Conservation (phyloP, 495 filamentous ascomycete genomes). For the Penicillium chermesinum region DNA sequence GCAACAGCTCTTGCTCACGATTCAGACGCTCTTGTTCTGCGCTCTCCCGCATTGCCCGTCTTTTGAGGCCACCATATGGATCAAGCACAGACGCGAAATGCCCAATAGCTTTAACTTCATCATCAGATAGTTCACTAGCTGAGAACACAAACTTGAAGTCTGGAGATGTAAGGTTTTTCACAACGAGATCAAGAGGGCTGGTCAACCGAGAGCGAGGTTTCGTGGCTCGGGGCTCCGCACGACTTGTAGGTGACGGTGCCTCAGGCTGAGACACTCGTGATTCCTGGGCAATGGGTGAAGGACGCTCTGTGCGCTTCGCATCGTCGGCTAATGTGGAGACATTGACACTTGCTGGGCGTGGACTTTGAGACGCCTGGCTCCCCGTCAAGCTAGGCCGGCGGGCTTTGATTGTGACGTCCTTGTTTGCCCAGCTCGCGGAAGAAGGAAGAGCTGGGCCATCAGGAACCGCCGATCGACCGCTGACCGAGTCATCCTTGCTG, state of each 20-base stretch:
- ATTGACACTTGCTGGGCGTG: slow-evolving; percentile 59
- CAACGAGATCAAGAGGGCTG: slow-evolving; percentile 38
- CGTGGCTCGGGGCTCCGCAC: slow-evolving; percentile 3
- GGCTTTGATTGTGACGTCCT: slow-evolving; percentile 62
- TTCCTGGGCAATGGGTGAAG: slow-evolving; percentile 22
- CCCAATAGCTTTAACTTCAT: slow-evolving; percentile 51
- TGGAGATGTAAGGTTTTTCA: slow-evolving; percentile 52
- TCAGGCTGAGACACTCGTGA: slow-evolving; percentile 21
- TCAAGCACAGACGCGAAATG: slow-evolving; percentile 79
- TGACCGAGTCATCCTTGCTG: slow-evolving; percentile 69
- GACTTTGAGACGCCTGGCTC: slow-evolving; percentile 75
- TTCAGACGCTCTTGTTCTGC: slow-evolving; percentile 57
- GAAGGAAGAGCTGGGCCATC: slow-evolving; percentile 87
- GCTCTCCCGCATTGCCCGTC: slow-evolving; percentile 65
- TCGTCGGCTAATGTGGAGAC: slow-evolving; percentile 45
- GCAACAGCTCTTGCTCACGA: slow-evolving; percentile 54
- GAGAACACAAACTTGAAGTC: slow-evolving; percentile 60
- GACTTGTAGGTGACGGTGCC: slow-evolving; percentile 17
- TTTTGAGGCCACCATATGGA: slow-evolving; percentile 66
- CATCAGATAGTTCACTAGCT: slow-evolving; percentile 41
- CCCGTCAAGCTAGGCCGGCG: slow-evolving; percentile 71
- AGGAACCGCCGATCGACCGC: slow-evolving; percentile 45
- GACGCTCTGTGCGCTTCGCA: slow-evolving; percentile 34
- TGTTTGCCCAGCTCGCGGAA: slow-evolving; percentile 88
- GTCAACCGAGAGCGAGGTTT: slow-evolving; percentile 22